Base-by-base conservation (phyloP, 345 rosid genomes). In the Salix brachista region DNA sequence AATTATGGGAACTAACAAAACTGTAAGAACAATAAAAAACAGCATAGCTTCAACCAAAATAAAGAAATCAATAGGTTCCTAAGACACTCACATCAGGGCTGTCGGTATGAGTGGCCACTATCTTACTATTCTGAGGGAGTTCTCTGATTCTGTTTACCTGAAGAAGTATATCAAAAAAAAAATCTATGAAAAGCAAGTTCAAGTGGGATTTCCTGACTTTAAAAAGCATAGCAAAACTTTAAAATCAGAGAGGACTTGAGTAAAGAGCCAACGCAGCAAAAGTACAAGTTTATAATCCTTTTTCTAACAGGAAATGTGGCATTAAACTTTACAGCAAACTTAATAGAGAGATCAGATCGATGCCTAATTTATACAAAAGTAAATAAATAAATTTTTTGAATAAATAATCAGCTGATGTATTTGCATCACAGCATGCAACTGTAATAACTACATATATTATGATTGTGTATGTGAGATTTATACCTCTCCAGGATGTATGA, bases 401-500 rank as follows among this genome's bases (percentile, higher is more conserved):
- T 17, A 17, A n/a, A 58, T 74, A 3, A 19, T 39, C 48, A n/a
- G 37, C 8, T 21, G 34, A 48, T 44, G 54, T 8, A 36, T 46
- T 60, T 37, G 34, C 12, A 44, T 65, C 68, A 14, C 23, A 8
- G 32, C 30, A 67, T 67, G 30, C 39, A 54, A 25, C 17, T n/a
- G 6, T 17, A 32, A 36, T 32, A 56, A 72, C 39, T 50, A 36
- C 1, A 32, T 30, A n/a, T 13, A 52, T 13, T n/a, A 36, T 50
- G 16, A 37, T 23, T n/a, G 42, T 4, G 17, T 5, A 26, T 10
- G 25, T 42, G 32, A 17, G 19, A 50, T 39, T 37, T 85, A 79
- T 80, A 96, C 99, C 98, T 96, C 98, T 74, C 99, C 98, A 76
- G 99, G 99, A 87, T 94, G 99, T 83, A 96, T 90, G 83, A 96